phyloP scores from a whole-genome alignment of 139 green algal genomes.

The Chlamydomonas schloesseri region DNA sequence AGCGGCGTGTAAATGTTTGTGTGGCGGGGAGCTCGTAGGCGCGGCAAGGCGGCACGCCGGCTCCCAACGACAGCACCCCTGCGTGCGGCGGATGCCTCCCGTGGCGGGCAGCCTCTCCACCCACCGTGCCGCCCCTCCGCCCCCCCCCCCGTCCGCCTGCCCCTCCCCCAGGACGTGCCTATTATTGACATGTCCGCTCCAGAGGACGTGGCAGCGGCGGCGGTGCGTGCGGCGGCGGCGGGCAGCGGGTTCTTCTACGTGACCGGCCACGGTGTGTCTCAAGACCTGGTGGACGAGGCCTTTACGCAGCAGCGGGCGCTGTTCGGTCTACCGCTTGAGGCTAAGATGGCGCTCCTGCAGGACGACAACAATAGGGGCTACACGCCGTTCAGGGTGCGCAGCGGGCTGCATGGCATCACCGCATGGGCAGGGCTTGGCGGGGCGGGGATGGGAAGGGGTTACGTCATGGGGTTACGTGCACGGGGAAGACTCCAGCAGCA shows the following conservation, averaged over 20 bases:
- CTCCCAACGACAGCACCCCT: too few relatives aligned
- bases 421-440: too few relatives aligned
- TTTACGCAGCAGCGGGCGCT: constrained; percentile 73
- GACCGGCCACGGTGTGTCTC: constrained; percentile 79
- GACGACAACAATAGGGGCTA: constrained; percentile 81
- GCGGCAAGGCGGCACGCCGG: too few relatives aligned
- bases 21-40: too few relatives aligned
- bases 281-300: constrained; percentile 63
- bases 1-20: too few relatives aligned
- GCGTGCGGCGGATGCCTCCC: too few relatives aligned
- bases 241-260: constrained; percentile 80
- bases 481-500: too few relatives aligned
- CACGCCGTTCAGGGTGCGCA: constrained; percentile 66
- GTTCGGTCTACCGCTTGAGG: constrained; percentile 81
- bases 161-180: constrained; percentile 20
- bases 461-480: too few relatives aligned
- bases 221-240: constrained; percentile 53
- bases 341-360: constrained; percentile 78
- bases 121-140: neutral
- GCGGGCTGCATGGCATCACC: too few relatives aligned
- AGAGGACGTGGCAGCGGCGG: constrained; percentile 6
- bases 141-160: neutral
- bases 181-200: constrained; percentile 43
- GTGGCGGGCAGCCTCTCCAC: neutral
- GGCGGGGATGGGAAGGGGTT: too few relatives aligned